Evolutionary conservation across 192 early-diverging fungal species (phyloP).

Genomic region (Coemansia reversa): DNA sequence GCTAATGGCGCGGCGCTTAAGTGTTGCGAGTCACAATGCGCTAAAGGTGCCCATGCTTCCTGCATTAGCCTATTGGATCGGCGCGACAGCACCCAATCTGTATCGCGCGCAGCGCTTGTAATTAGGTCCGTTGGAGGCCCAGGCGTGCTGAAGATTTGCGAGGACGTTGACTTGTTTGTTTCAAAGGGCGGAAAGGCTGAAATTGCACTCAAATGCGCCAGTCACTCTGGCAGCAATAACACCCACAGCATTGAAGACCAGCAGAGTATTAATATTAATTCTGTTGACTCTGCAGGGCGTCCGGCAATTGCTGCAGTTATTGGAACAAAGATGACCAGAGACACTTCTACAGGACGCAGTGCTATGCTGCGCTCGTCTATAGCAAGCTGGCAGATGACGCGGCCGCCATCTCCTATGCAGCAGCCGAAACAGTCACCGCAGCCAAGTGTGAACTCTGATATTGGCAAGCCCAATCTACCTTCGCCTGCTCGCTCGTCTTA

Average conservation of each 20-base stretch:
- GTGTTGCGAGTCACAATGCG: conserved; percentile 19
- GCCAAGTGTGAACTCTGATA: neutral
- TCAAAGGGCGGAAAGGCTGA: neutral
- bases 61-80: conserved; percentile 13
- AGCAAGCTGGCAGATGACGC: neutral
- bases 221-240: neutral
- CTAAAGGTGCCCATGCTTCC: conserved; percentile 24
- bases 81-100: neutral
- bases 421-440: neutral
- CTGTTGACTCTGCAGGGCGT: conserved; percentile 14
- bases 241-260: neutral
- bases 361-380: conserved; percentile 10
- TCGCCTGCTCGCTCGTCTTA: conserved; percentile 3
- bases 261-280: conserved; percentile 12
- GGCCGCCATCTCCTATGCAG: too few species aligned
- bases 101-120: neutral
- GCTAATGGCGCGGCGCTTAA: conserved; percentile 22
- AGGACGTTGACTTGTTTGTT: neutral
- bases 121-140: neutral
- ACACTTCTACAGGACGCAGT: conserved; percentile 3
- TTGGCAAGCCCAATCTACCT: conserved; percentile 2
- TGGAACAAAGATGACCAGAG: conserved; percentile 14
- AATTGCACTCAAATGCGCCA: conserved; percentile 14
- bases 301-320: conserved; percentile 22
- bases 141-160: neutral